These are phyloP conservation scores for Chloromonas sp. DNA, from an alignment of 163 green algal species.

Conservation along the genomic window DNA sequence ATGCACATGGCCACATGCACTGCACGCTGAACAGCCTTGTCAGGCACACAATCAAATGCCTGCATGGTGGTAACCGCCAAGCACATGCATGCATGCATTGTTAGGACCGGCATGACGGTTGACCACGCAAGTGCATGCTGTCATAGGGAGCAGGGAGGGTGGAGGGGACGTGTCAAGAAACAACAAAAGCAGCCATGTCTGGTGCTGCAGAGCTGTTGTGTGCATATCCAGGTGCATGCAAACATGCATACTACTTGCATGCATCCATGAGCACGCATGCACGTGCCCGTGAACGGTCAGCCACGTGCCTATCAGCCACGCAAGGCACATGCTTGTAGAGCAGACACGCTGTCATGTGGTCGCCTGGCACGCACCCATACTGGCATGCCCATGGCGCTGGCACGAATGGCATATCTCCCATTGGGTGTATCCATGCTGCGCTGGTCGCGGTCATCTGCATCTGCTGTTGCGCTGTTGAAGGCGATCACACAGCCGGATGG, in stretches of 20 bases:
- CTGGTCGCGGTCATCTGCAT: not conserved
- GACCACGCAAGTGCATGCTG: no score
- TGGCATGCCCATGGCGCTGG: constrained; percentile 15
- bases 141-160: no score
- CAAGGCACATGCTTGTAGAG: not conserved
- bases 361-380: constrained; percentile 24
- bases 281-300: no score
- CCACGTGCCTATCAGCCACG: no score
- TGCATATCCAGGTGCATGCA: no score
- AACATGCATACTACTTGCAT: no score
- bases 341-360: not conserved
- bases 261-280: no score
- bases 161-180: no score
- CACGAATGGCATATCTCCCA: constrained; percentile 14
- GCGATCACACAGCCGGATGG: not conserved
- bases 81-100: no score
- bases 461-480: constrained; percentile 5
- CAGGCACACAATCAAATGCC: constrained; percentile 31
- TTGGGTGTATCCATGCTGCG: not conserved
- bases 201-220: no score
- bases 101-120: no score
- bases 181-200: no score
- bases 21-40: constrained; percentile 15
- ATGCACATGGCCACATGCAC: constrained; percentile 6
- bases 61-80: not conserved